Evolutionary conservation across 768 basidiomycete genomes (phyloP).

Genomic region (Astraeus odoratus): DNA sequence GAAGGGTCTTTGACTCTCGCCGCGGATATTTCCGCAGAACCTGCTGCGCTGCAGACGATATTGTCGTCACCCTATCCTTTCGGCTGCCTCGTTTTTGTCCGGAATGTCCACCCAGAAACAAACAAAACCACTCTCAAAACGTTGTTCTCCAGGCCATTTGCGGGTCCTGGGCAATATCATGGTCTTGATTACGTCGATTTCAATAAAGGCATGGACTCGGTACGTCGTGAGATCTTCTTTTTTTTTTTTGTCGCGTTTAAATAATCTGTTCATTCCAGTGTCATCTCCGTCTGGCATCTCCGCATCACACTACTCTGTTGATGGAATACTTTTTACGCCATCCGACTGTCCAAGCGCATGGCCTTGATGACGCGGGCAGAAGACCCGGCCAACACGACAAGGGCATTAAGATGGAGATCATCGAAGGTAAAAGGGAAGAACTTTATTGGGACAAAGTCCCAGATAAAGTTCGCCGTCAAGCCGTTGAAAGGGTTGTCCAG

Average conservation of each 20-base stretch:
- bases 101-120: conserved; percentile 64
- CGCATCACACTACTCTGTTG: conserved; percentile 39
- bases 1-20: neutral
- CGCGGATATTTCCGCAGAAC: neutral
- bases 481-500: conserved; percentile 41
- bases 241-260: no score
- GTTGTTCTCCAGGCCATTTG: conserved; percentile 44
- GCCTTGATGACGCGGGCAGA: conserved; percentile 49
- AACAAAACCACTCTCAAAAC: conserved; percentile 75
- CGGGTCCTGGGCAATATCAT: conserved; percentile 9
- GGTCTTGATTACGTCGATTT: conserved; percentile 77
- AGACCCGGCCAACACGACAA: conserved; percentile 10
- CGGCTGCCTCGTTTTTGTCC: conserved; percentile 63
- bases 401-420: conserved; percentile 44
- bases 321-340: conserved; percentile 36
- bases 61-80: conserved; percentile 44
- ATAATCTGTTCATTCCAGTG: conserved; percentile 42
- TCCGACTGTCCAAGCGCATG: conserved; percentile 36
- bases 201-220: conserved; percentile 68
- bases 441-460: conserved; percentile 80
- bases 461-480: conserved; percentile 57
- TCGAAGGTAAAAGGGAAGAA: conserved; percentile 57
- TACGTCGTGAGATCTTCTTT: conserved; percentile 26
- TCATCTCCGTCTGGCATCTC: conserved; percentile 58
- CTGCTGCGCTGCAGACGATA: conserved; percentile 7